Percentiles rank a stretch among this genome's conserved stretches.
Conservation (phyloP, 1,139 yeast genomes). For the Kodamaea anthophila region DNA sequence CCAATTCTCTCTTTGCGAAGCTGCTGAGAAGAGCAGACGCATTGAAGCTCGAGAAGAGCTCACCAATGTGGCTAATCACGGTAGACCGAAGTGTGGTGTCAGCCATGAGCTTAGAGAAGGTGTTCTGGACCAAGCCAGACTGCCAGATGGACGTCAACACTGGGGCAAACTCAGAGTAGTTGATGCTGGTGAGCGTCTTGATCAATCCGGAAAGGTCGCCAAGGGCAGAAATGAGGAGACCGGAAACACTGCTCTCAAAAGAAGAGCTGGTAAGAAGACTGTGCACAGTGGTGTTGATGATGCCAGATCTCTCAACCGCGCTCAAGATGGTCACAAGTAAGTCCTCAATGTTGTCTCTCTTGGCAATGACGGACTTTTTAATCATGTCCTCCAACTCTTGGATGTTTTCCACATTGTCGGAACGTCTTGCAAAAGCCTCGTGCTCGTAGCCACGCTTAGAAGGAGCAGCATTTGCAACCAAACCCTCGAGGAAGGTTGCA, state of each 20-base stretch:
- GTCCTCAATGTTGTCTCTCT: conserved; percentile 31
- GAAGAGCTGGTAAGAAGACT: conserved; percentile 21
- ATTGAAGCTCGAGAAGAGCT: conserved; percentile 12
- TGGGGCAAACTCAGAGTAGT: conserved; percentile 17
- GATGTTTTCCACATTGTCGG: conserved; percentile 2
- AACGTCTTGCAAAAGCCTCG: conserved; percentile 3
- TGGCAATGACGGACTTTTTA: conserved; percentile 7
- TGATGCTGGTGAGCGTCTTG: conserved; percentile 6
- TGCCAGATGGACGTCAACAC: conserved; percentile 17
- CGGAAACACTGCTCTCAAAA: conserved; percentile 25
- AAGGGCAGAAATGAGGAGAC: conserved; percentile 21
- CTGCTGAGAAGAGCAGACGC: conserved; percentile 3
- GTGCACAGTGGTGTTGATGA: conserved; percentile 22
- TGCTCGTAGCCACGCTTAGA: conserved; percentile 3
- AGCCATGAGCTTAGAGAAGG: conserved; percentile 20
- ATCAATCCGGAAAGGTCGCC: conserved; percentile 17
- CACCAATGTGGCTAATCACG: conserved; percentile 16
- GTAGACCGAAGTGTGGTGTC: conserved; percentile 24
- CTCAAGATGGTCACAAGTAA: conserved; percentile 27
- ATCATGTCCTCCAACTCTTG: conserved; percentile 3
- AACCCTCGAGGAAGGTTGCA: conserved; percentile 1
- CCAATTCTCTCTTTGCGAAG: conserved; percentile 5
- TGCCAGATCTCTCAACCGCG: conserved; percentile 25
- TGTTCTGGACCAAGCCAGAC: conserved; percentile 24
- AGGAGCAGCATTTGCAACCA: not conserved